Conservation (phyloP, 2,329 filamentous ascomycete species). For the Proliferodiscus dingleyae region DNA sequence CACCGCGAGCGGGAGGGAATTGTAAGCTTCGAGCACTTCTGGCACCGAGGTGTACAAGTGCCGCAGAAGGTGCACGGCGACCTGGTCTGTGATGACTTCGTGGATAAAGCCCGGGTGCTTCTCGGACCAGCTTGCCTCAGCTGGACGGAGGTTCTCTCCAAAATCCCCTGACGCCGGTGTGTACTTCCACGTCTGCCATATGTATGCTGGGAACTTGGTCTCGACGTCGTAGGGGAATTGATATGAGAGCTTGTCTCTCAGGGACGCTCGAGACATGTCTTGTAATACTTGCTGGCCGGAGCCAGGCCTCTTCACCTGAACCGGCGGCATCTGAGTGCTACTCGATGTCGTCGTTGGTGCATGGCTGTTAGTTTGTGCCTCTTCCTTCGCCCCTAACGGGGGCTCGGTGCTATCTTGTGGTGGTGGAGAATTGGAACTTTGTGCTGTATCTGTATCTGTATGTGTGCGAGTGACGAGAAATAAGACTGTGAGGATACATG, state of each 20-base stretch:
- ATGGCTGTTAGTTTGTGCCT: conserved; percentile 10
- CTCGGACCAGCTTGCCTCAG: conserved; percentile 86
- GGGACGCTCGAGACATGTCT: conserved; percentile 66
- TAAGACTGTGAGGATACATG: conserved; percentile 63
- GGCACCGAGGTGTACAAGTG: conserved; percentile 82
- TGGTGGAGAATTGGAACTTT: conserved; percentile 5
- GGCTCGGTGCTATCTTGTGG: conserved; percentile 7
- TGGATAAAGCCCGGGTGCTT: conserved; percentile 89
- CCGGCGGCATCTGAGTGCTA: conserved; percentile 5
- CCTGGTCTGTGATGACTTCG: conserved; percentile 91
- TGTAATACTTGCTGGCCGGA: conserved; percentile 21
- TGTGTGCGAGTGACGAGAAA: conserved; percentile 64
- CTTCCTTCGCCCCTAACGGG: conserved; percentile 3
- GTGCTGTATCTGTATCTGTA: conserved; percentile 19
- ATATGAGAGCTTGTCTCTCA: conserved; percentile 80
- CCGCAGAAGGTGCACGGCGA: conserved; percentile 73
- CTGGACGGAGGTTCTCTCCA: conserved; percentile 64
- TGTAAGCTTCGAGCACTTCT: conserved; percentile 73
- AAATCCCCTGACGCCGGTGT: conserved; percentile 76
- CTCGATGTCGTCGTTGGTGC: conserved; percentile 14
- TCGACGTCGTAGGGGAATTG: conserved; percentile 91
- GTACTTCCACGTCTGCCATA: conserved; percentile 99
- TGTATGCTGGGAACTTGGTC: conserved; percentile 88
- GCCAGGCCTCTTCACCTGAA: conserved; percentile 13
- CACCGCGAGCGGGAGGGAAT: conserved; percentile 66